These are phyloP conservation scores for Cladosporium sp. DNA, from an alignment of 2,329 filamentous ascomycete genomes.

Conservation along the genomic window DNA sequence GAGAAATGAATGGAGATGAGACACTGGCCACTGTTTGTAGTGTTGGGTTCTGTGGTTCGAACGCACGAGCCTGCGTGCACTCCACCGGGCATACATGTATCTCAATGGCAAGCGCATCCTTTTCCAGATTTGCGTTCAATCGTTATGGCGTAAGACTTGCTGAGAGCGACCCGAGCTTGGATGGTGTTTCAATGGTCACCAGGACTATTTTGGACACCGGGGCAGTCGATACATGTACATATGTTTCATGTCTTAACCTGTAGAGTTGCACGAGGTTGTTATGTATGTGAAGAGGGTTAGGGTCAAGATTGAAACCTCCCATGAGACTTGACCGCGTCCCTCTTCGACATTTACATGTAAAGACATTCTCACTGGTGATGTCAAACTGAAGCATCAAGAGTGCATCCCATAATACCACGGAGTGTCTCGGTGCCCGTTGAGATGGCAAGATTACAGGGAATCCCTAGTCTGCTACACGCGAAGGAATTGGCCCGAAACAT, in stretches of 20 bases:
- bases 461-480: neutral
- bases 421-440: neutral
- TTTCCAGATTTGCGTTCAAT: no score
- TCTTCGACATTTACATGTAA: no score
- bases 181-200: neutral
- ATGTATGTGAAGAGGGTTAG: no score
- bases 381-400: neutral
- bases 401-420: neutral
- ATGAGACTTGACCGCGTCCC: neutral
- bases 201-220: neutral
- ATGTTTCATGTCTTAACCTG: neutral
- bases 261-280: no score
- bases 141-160: neutral
- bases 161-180: neutral
- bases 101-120: no score
- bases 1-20: no score
- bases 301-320: neutral
- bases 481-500: neutral
- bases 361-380: no score
- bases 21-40: no score
- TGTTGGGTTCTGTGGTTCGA: no score
- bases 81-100: no score
- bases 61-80: neutral
- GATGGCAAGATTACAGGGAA: neutral
- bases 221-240: neutral